Conservation (phyloP, 2,329 filamentous ascomycete genomes). For the Fusarium mundagurra region DNA sequence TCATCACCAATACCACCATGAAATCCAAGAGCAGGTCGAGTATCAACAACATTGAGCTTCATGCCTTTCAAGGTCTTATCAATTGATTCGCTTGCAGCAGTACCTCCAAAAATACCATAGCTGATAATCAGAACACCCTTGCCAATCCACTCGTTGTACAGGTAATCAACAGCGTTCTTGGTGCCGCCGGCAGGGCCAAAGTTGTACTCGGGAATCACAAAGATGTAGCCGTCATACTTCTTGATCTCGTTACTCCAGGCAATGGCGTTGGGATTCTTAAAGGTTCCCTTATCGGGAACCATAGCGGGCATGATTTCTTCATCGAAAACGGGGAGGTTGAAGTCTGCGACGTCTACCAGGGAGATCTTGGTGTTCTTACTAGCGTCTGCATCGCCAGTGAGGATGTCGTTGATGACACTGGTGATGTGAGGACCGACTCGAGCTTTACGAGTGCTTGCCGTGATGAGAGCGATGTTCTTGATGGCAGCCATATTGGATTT, state of each 20-base stretch:
- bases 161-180: conserved; percentile 72
- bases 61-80: conserved; percentile 3
- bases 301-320: conserved; percentile 53
- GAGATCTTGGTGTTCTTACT: background rate
- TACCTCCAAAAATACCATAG: conserved; percentile 28
- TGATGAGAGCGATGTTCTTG: conserved; percentile 27
- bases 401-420: conserved; percentile 7
- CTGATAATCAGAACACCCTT: conserved; percentile 26
- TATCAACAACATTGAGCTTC: conserved; percentile 17
- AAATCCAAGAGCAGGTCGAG: conserved; percentile 12
- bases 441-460: conserved; percentile 13
- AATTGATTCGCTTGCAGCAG: background rate
- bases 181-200: conserved; percentile 61
- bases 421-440: conserved; percentile 15
- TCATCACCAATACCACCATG: conserved; percentile 5
- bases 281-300: conserved; percentile 48
- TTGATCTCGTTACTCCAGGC: conserved; percentile 57
- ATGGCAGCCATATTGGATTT: background rate
- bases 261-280: conserved; percentile 53
- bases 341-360: conserved; percentile 22
- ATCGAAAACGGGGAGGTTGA: conserved; percentile 55
- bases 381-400: background rate
- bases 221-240: conserved; percentile 58
- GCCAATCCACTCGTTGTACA: conserved; percentile 62
- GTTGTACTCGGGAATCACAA: conserved; percentile 67